A percentile compares a stretch with the other conserved stretches of the same genome.
Evolutionary conservation across 2,329 filamentous ascomycete species (phyloP).

Genomic region (Cryoendolithus antarcticus): DNA sequence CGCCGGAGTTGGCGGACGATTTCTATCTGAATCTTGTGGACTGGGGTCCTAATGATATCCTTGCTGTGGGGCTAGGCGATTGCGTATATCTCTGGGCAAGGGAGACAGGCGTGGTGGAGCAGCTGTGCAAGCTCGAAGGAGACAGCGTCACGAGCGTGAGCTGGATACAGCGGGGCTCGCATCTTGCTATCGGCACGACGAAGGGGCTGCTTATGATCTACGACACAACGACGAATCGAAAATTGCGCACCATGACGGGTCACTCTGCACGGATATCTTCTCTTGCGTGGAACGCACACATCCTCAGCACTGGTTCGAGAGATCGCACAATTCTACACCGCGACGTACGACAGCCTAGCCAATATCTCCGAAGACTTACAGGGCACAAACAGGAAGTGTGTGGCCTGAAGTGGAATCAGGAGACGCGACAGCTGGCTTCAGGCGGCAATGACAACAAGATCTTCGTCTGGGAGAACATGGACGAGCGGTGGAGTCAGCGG

Average conservation of each 20-base stretch:
- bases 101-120: slow-evolving; percentile 77
- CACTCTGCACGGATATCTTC: slow-evolving; percentile 89
- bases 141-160: slow-evolving; percentile 94
- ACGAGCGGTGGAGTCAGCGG: slow-evolving; percentile 83
- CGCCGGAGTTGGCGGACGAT: slow-evolving; percentile 88
- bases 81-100: slow-evolving; percentile 99
- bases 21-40: slow-evolving; percentile 97
- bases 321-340: slow-evolving; percentile 92
- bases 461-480: slow-evolving; percentile 95
- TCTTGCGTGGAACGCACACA: slow-evolving; percentile 95
- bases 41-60: slow-evolving; percentile 89
- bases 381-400: slow-evolving; percentile 98
- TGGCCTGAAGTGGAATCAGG: slow-evolving; percentile 91
- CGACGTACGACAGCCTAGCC: slow-evolving; percentile 83
- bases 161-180: slow-evolving; percentile 92
- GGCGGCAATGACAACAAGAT: slow-evolving; percentile 98
- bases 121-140: slow-evolving; percentile 82
- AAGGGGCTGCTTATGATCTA: slow-evolving; percentile 95
- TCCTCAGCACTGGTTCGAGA: slow-evolving; percentile 86
- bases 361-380: slow-evolving; percentile 74
- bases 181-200: slow-evolving; percentile 87
- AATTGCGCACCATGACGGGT: slow-evolving; percentile 89
- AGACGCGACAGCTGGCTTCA: slow-evolving; percentile 86
- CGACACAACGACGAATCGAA: slow-evolving; percentile 78
- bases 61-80: slow-evolving; percentile 82